Base-by-base conservation (phyloP, 2,329 filamentous ascomycete genomes). In the Ceratocystis huliohia region DNA sequence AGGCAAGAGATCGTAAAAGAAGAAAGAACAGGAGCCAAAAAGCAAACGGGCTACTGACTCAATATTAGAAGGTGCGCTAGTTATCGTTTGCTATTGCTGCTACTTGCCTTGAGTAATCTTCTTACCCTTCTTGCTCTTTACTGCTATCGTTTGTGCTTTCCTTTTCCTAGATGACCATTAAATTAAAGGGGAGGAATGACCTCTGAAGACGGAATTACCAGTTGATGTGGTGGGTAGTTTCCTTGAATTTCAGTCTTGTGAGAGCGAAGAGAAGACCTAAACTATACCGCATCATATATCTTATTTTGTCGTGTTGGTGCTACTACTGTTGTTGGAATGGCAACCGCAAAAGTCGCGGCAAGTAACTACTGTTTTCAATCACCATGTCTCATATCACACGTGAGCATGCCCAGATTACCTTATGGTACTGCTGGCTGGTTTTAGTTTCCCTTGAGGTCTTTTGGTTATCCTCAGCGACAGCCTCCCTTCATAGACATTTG, bases 1-100 rank as follows among this genome's bases (percentile, higher is more conserved):
- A 46, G 61, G 61, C 25, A 63, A n/a, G 44, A 63, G 61, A n/a
- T 44, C 37, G 30, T 22, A 20, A 46, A 63, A 63, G 61, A 63
- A 62, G 61, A 63, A 63, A 15, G 30, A 25, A 25, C 37, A 44
- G 6, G 10, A 28, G 25, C 4, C 4, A 46, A 63, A 62, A 46
- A n/a, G 44, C 8, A 62, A 62, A 62, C 56, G 56, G 56, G 56
- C 28, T 6, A 20, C 48, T 13, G 20, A 30, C 8, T 28, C 2
- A 13, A 37, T 28, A n/a, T 28, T 37, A 6, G 56, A 20, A 59
- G 56, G 28, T 7, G n/a, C 56, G 56, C 53, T 7, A 25, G 53
- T 33, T 30, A 4, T 41, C 37, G 25, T 25, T 33, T 57, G 53
- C 30, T 57, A 15, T 2, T 22, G 56, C 8, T 37, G 17, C 3